A percentile compares a stretch with the other conserved stretches of the same genome.
Evolutionary conservation across 164 flowering plant species (phyloP).

Genomic region (Vitis rupestris): DNA sequence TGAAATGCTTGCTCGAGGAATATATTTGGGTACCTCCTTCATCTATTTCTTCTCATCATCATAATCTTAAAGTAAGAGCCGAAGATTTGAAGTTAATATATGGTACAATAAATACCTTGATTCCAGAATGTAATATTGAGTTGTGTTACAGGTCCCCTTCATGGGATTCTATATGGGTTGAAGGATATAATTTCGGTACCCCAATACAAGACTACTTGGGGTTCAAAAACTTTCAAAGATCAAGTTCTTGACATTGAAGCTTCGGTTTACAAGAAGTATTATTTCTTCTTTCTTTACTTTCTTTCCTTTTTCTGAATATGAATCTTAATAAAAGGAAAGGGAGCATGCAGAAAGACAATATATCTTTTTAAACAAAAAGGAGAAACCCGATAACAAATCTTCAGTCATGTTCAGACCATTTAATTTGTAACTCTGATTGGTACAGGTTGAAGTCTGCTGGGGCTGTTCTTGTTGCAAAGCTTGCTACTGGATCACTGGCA

Average conservation of each 20-base stretch:
- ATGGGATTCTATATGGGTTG: constrained; percentile 93
- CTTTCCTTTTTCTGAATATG: no score
- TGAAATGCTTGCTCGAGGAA: constrained; percentile 61
- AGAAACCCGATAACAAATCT: no score
- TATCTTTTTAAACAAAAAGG: no score
- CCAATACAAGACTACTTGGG: constrained; percentile 83
- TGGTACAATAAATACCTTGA: neutral
- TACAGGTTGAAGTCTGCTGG: constrained; percentile 78
- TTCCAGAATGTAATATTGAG: neutral
- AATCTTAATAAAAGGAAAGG: no score
- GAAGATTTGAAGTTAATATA: neutral
- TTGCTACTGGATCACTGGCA: constrained; percentile 86
- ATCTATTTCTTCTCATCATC: neutral
- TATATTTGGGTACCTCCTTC: constrained; percentile 57
- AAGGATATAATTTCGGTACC: constrained; percentile 94
- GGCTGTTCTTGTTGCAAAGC: constrained; percentile 88
- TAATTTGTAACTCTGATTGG: neutral
- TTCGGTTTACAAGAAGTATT: constrained; percentile 92
- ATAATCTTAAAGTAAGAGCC: neutral
- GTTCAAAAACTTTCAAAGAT: constrained; percentile 66
- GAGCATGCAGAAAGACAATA: no score
- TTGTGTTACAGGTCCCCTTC: constrained; percentile 72
- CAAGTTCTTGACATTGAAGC: constrained; percentile 87
- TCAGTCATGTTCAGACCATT: no score
- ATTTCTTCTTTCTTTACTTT: neutral